A percentile compares a stretch with the other conserved stretches of the same genome.
Evolutionary conservation across 1,284 basidiomycete species (phyloP).

Genomic region (Xerocomus minutiporus): DNA sequence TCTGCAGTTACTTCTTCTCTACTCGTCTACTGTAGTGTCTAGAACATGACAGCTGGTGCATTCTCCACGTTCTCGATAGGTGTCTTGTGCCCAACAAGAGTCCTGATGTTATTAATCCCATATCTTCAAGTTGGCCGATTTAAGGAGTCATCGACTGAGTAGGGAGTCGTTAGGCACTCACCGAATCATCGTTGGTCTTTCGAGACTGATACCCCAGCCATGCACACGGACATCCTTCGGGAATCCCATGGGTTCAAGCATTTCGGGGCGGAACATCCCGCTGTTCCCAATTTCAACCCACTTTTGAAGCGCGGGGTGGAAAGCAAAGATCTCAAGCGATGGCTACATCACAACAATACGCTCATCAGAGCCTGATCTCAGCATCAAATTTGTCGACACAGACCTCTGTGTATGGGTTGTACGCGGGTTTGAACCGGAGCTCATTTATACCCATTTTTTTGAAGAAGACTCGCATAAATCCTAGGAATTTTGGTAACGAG

Average conservation of each 20-base stretch:
- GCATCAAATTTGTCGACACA: slow-evolving; percentile 16
- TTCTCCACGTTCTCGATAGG: slow-evolving; percentile 86
- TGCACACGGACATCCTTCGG: slow-evolving; percentile 96
- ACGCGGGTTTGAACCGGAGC: slow-evolving; percentile 95
- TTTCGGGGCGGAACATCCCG: slow-evolving; percentile 99
- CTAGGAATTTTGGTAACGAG: slow-evolving; percentile 37
- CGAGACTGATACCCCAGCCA: slow-evolving; percentile 94
- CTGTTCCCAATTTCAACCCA: slow-evolving; percentile 98
- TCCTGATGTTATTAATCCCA: slow-evolving; percentile 93
- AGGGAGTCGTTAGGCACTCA: slow-evolving; percentile 34
- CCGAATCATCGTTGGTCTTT: slow-evolving; percentile 99
- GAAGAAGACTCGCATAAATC: slow-evolving; percentile 99
- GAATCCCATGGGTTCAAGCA: slow-evolving; percentile 99
- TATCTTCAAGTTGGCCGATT: slow-evolving; percentile 44
- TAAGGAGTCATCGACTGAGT: slow-evolving; percentile 1
- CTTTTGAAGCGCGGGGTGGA: slow-evolving; percentile 89
- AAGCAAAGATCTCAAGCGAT: slow-evolving; percentile 98
- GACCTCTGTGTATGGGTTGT: slow-evolving; percentile 95
- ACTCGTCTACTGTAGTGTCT: slow-evolving; percentile 20
- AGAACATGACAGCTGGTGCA: slow-evolving; percentile 87
- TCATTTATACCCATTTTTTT: slow-evolving; percentile 94
- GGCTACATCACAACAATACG: slow-evolving; percentile 50
- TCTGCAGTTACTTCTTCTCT: slow-evolving; percentile 3
- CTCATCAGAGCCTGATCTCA: slow-evolving; percentile 1
- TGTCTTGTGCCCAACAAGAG: slow-evolving; percentile 96